phyloP scores from a whole-genome alignment of 176 grass and related monocot species.

The Puya raimondii region DNA sequence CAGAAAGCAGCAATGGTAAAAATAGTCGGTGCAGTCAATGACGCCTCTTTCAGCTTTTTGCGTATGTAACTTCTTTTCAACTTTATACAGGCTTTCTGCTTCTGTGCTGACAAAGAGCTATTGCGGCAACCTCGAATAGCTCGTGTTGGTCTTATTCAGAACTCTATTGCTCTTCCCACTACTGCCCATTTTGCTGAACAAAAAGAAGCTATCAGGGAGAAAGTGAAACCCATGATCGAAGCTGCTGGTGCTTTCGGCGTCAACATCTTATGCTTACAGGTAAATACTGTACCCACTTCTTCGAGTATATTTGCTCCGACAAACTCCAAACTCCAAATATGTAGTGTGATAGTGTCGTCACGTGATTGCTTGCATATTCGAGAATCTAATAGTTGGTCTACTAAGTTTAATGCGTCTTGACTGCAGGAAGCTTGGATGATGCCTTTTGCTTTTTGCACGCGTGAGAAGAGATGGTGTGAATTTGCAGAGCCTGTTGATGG shows the following conservation, averaged over 20 bases:
- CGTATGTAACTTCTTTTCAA: neutral
- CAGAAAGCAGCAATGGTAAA: neutral
- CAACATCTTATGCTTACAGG: conserved; percentile 91
- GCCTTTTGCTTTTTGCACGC: conserved; percentile 98
- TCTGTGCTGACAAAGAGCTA: conserved; percentile 67
- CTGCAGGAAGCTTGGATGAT: conserved; percentile 96
- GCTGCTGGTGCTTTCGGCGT: conserved; percentile 86
- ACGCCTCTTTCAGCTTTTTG: neutral
- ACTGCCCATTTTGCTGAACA: conserved; percentile 72
- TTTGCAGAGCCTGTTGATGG: conserved; percentile 90
- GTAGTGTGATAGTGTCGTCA: neutral
- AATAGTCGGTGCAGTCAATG: neutral
- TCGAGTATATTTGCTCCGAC: no score
- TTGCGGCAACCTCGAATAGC: conserved; percentile 48
- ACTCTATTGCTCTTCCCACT: conserved; percentile 74
- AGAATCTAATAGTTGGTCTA: neutral
- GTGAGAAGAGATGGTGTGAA: conserved; percentile 97
- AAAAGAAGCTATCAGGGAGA: conserved; percentile 77
- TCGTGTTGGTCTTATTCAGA: conserved; percentile 89
- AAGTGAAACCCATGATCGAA: conserved; percentile 74
- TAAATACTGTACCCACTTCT: conserved; percentile 22
- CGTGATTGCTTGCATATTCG: no score
- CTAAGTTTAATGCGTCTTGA: conserved; percentile 6
- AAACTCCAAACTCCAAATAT: no score
- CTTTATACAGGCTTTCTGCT: conserved; percentile 56